A percentile compares a stretch with the other conserved stretches of the same genome.
These are phyloP conservation scores for Avena sativa DNA, from an alignment of 176 grass and related monocot genomes.

Conservation along the genomic window DNA sequence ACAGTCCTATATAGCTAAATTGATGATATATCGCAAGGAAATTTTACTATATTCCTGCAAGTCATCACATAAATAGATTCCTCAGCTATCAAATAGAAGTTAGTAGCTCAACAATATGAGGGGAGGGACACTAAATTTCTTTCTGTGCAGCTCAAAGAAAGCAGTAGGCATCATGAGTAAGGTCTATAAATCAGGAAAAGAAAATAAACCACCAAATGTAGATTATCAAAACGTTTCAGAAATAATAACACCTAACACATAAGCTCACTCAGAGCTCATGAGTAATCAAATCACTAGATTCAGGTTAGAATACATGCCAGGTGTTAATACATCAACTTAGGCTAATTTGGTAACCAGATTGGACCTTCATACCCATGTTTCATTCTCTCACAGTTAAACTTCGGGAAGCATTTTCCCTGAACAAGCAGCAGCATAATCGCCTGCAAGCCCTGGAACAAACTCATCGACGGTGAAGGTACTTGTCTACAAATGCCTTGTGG, in stretches of 20 bases:
- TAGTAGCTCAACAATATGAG: no score
- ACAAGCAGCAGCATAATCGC: slow-evolving; percentile 43
- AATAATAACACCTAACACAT: neutral
- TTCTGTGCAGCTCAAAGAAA: neutral
- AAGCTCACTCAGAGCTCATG: neutral
- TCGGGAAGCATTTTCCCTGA: neutral
- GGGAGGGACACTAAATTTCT: neutral
- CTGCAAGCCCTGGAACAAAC: slow-evolving; percentile 32
- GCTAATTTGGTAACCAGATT: neutral
- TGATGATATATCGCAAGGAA: neutral
- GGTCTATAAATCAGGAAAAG: neutral
- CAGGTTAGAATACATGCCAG: neutral
- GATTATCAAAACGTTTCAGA: neutral
- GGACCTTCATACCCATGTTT: neutral
- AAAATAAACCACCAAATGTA: neutral
- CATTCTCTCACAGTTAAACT: neutral
- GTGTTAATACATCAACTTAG: neutral
- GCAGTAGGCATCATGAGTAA: neutral
- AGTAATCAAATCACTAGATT: neutral
- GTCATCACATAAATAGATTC: neutral
- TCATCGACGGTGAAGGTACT: slow-evolving; percentile 40
- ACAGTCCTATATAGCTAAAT: neutral
- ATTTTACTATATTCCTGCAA: neutral
- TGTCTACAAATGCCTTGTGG: slow-evolving; percentile 30
- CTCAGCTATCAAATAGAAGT: neutral